Percentiles rank a stretch among this genome's conserved stretches.
These are phyloP conservation scores for Diaporthe velutina DNA, from an alignment of 2,329 filamentous ascomycete genomes.

Conservation along the genomic window DNA sequence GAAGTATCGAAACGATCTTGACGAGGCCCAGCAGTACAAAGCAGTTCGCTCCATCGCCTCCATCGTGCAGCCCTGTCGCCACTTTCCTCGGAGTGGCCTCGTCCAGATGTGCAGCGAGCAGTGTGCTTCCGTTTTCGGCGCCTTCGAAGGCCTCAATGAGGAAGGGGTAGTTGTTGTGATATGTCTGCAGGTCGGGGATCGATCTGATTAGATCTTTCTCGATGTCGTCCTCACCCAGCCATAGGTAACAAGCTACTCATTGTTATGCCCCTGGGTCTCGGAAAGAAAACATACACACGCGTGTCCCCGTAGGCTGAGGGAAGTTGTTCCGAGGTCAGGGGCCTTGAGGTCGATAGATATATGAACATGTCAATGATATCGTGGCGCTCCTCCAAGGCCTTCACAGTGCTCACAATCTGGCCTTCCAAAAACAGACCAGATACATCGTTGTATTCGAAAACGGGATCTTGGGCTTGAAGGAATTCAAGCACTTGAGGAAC, in stretches of 20 bases:
- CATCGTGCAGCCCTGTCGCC: not conserved
- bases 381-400: not conserved
- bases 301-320: not conserved
- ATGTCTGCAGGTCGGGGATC: too few species aligned
- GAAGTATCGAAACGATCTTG: not conserved
- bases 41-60: not conserved
- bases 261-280: too few species aligned
- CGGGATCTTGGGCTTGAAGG: rapidly evolving
- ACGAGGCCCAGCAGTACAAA: not conserved
- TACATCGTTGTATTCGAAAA: not conserved
- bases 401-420: not conserved
- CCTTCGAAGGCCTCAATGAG: not conserved
- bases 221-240: too few species aligned
- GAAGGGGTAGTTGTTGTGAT: not conserved
- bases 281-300: not conserved
- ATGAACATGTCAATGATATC: not conserved
- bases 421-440: not conserved
- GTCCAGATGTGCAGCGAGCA: not conserved
- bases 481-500: not conserved
- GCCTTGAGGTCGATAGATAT: not conserved
- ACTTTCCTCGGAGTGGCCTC: not conserved
- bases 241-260: too few species aligned
- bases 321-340: not conserved
- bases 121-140: not conserved
- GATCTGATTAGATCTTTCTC: too few species aligned